Evolutionary conservation across 1,139 yeast genomes (phyloP).

Genomic region (Magnusiomyces suaveolens): DNA sequence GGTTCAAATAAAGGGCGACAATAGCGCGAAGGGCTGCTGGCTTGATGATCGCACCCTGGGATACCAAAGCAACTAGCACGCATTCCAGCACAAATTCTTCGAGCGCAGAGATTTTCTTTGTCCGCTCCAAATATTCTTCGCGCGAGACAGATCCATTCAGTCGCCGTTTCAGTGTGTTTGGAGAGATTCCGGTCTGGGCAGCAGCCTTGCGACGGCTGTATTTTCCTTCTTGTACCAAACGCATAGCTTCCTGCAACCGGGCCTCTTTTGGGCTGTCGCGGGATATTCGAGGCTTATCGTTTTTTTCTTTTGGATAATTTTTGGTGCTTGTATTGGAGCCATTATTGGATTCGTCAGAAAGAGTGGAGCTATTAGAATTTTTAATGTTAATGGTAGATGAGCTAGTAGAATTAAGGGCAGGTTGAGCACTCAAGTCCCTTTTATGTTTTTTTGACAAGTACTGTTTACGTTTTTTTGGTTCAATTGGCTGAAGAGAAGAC

Average conservation of each 20-base stretch:
- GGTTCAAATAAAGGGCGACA: conserved; percentile 13
- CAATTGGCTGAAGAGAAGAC: neutral
- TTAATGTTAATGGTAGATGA: neutral
- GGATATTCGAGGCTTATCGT: neutral
- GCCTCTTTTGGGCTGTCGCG: conserved; percentile 10
- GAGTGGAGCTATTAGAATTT: neutral
- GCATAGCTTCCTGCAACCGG: conserved; percentile 15
- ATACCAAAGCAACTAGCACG: conserved; percentile 13
- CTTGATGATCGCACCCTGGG: conserved; percentile 14
- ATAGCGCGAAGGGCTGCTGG: conserved; percentile 12
- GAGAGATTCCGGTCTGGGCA: conserved; percentile 13
- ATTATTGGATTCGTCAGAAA: neutral
- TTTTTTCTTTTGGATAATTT: neutral
- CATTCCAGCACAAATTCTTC: conserved; percentile 15
- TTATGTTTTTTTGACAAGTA: neutral
- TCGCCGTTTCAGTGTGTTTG: conserved; percentile 15
- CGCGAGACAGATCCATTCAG: conserved; percentile 16
- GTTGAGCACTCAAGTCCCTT: too few species aligned
- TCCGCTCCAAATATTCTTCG: conserved; percentile 14
- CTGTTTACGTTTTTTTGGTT: neutral
- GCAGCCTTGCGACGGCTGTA: conserved; percentile 15
- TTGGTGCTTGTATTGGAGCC: too few species aligned
- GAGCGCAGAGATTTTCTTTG: conserved; percentile 14
- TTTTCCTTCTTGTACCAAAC: conserved; percentile 13
- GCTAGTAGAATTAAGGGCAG: neutral